Base-by-base conservation (phyloP, 192 early-diverging fungal species). In the Rhizoclosmatium globosum region DNA sequence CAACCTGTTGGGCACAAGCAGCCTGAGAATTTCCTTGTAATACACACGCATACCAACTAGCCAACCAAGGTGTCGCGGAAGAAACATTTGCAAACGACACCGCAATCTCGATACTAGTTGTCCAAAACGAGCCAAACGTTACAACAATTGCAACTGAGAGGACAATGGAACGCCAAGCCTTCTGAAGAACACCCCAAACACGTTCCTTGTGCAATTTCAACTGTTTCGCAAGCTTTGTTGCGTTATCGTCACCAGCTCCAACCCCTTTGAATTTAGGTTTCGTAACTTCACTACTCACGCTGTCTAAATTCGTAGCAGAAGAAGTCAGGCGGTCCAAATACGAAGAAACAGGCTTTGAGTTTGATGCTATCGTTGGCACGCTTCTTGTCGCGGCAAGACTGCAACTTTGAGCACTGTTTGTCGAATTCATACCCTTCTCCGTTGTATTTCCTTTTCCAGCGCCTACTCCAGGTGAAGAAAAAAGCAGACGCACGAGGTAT, bases 81-180 rank as follows among this genome's bases (percentile, higher is more conserved):
- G 15, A 6, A 62, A 62, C 60, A 7, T 19, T 7, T 9, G 7
- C 23, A 62, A 62, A 62, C 21, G 38, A 7, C 7, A 21, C 21
- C 21, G 21, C 38, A 4, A 62, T 23, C 21, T 21, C 23, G 11
- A 62, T 7, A 23, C 21, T 62, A 39, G 21, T 21, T 7, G 60
- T 31, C 60, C 65, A 68, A 41, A 71, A 71, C n/a, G 69, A 71
- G 21, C 69, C 69, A 71, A 43, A 71, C 11, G 53, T 71, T 2
- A 71, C 19, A 21, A 71, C 69, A 71, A 71, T 44, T 1, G 47
- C 46, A 31, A 71, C 41, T 19, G 47, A 56, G n/a, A 71, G 42
- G 50, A 31, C 19, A 19, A 71, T 11, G 6, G 69, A 71, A 23
- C 69, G 47, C 69, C 69, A 71, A 56, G 44, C 53, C 69, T 71